Evolutionary conservation across 2,329 filamentous ascomycete species (phyloP), one percentile per base, ranked within the genome.

Genomic region (Fusarium lateritium): DNA sequence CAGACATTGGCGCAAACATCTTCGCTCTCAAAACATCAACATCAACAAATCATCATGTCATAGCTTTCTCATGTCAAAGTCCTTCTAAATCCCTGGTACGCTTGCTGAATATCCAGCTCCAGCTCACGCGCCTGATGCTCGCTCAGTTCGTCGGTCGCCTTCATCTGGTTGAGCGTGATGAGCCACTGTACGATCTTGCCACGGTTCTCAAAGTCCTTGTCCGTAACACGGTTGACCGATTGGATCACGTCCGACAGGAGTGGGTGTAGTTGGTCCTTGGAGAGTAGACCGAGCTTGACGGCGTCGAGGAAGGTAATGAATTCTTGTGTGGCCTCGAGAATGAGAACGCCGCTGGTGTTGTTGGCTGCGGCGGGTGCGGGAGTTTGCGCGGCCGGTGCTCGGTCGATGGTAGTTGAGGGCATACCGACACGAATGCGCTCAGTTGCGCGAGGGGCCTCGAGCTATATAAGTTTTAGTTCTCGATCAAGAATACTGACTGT

Each of bases 131-230:
- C 92, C 81, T 98, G 94, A 60, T 95, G 91, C 75, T 97, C 92
- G 72, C 88, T 91, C 72, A 99, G 80, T 78, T 97, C 94, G 75
- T 98, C 94, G 2, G 94, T 94, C 10, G 94, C 96, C 76, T 93
- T 93, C 96, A 99, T 98, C 81, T 98, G 94, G 78, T 99, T 99
- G 69, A 99, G 84, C 8, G 93, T 92, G 75, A 99, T 99, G 71
- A 99, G 86, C 96, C 96, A 99, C 79, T 98, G 94, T 58, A 99
- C 94, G 73, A 99, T 98, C 86, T 98, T 98, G 73, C 93, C 94
- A 71, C 97, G 91, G 77, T 91, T 94, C 72, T 98, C 94, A 78
- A 99, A 99, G 75, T 98, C 95, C 67, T 91, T 89, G 78, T 97
- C 94, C 5, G 95, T 98, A 68, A 99, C 96, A 76, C 97, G 96